These are phyloP conservation scores for Hypomontagnella monticulosa DNA, from an alignment of 495 filamentous ascomycete species.

Conservation along the genomic window DNA sequence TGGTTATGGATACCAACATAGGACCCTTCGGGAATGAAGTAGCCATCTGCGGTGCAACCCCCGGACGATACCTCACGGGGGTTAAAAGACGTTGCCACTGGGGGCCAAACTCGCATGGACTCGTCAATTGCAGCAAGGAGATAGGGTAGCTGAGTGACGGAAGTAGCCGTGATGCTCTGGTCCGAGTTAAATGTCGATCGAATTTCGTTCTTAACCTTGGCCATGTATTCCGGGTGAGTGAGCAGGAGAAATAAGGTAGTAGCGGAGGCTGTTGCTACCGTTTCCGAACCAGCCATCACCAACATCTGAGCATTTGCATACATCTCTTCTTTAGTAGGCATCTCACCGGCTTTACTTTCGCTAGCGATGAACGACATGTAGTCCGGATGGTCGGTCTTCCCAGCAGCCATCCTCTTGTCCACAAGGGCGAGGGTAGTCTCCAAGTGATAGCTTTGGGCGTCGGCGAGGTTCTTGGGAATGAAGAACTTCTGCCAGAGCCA, in stretches of 20 bases:
- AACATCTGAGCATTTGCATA: conserved; percentile 43
- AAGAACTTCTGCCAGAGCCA: conserved; percentile 33
- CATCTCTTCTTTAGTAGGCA: conserved; percentile 44
- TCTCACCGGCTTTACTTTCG: conserved; percentile 26
- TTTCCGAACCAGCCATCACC: conserved; percentile 60
- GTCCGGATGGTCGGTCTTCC: conserved; percentile 38
- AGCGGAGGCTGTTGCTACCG: conserved; percentile 60
- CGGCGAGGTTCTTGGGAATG: conserved; percentile 12
- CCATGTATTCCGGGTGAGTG: conserved; percentile 50
- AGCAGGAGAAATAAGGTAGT: conserved; percentile 54
- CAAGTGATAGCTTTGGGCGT: conserved; percentile 17
- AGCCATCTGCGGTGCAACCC: conserved; percentile 52
- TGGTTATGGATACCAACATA: conserved; percentile 35
- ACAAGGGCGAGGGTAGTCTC: conserved; percentile 33
- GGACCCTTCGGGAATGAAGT: conserved; percentile 45
- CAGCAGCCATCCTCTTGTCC: conserved; percentile 36
- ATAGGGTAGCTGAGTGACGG: conserved; percentile 58
- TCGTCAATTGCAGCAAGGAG: conserved; percentile 67
- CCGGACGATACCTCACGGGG: conserved; percentile 49
- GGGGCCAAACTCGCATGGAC: conserved; percentile 65
- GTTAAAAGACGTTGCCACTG: conserved; percentile 53
- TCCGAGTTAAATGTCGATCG: conserved; percentile 54
- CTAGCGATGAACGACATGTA: conserved; percentile 53
- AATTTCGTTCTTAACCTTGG: conserved; percentile 59
- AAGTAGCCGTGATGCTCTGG: conserved; percentile 58